Conservation (phyloP, 2,329 filamentous ascomycete species). For the Colletotrichum karsti region DNA sequence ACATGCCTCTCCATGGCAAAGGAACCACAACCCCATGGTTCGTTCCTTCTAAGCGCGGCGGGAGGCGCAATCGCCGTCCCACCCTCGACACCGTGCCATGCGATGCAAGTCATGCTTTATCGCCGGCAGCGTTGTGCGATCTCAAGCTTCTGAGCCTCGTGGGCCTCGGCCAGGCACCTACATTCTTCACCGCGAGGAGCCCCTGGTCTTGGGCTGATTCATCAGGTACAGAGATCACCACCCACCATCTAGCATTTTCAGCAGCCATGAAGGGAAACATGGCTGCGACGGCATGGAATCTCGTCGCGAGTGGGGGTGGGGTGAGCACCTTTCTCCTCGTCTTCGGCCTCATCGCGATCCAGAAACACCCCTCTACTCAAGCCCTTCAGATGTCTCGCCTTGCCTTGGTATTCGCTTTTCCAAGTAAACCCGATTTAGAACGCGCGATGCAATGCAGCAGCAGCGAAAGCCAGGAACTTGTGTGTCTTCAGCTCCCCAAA, state of each 20-base stretch:
- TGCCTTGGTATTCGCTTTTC: background rate
- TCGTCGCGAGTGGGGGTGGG: background rate
- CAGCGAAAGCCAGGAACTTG: background rate
- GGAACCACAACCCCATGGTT: background rate
- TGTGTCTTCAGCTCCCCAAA: background rate
- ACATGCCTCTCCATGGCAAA: background rate
- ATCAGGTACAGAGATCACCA: background rate
- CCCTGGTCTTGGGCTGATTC: background rate
- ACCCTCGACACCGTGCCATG: background rate
- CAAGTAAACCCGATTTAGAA: background rate
- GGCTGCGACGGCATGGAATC: background rate
- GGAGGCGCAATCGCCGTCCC: background rate
- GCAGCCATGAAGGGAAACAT: background rate
- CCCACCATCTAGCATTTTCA: background rate
- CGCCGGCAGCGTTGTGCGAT: background rate
- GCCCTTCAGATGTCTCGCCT: background rate
- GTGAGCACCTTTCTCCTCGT: background rate
- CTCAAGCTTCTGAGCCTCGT: background rate
- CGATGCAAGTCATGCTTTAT: constrained; percentile 3
- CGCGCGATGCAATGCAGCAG: background rate
- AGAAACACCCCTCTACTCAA: background rate
- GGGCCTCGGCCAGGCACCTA: background rate
- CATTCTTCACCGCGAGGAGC: background rate
- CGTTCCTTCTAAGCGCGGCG: background rate
- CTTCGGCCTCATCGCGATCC: background rate